phyloP scores from a whole-genome alignment of 495 filamentous ascomycete species.

The Parathielavia appendiculata region DNA sequence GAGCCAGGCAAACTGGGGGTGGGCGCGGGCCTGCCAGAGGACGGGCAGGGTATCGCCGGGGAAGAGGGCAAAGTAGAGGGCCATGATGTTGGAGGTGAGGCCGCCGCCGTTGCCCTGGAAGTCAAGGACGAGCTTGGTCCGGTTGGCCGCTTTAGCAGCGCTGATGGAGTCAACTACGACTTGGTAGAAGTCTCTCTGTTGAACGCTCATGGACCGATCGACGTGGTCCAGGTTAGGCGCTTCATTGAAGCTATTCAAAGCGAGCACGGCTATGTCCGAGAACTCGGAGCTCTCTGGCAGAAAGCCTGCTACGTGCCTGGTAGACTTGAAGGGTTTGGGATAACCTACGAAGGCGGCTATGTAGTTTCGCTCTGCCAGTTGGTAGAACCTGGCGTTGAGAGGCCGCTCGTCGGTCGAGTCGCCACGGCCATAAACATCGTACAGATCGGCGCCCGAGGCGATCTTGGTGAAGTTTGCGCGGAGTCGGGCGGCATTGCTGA shows the following conservation, averaged over 20 bases:
- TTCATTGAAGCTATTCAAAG: constrained; percentile 15
- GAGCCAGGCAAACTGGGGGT: constrained; percentile 17
- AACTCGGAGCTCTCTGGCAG: not conserved
- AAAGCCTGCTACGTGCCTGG: not conserved
- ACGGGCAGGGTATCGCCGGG: constrained; percentile 18
- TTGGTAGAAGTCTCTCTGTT: constrained; percentile 5
- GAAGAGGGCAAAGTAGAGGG: constrained; percentile 37
- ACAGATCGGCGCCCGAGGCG: constrained; percentile 15
- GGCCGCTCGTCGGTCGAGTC: not conserved
- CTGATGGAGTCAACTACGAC: constrained; percentile 19
- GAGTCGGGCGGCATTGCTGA: constrained; percentile 17
- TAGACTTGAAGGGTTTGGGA: constrained; percentile 5
- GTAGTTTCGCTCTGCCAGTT: not conserved
- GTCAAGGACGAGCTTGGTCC: constrained; percentile 47
- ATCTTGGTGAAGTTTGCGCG: constrained; percentile 21
- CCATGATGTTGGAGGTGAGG: constrained; percentile 29
- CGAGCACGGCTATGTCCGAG: constrained; percentile 15
- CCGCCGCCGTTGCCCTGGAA: constrained; percentile 51
- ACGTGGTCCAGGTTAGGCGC: not conserved
- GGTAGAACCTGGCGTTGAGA: not conserved
- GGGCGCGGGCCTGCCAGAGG: constrained; percentile 15
- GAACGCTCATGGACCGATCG: not conserved
- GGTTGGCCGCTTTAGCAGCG: constrained; percentile 2
- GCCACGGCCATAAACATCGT: constrained; percentile 5
- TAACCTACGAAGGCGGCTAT: constrained; percentile 13